Evolutionary conservation across 2,329 filamentous ascomycete species (phyloP), one percentile per base, ranked within the genome.

Genomic region (Paecilomyces sp.): DNA sequence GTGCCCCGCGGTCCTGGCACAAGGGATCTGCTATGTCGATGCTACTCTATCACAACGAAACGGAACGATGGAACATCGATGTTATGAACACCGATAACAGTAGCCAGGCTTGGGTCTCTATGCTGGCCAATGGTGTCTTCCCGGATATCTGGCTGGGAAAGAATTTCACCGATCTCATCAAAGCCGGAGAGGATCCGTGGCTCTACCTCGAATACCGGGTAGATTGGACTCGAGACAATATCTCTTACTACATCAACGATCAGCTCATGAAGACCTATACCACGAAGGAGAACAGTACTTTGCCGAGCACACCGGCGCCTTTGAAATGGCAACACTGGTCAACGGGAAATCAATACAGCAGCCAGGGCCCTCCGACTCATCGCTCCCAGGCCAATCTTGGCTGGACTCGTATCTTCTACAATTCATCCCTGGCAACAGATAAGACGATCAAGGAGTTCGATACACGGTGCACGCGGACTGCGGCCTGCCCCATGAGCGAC

Each of bases 391-490:
- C 79, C 3, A 75, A 76, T 25, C 65, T 81, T 31, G 76, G 70
- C 9, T 81, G 77, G 76, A 72, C 77, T 11, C 74, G 79, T 12
- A 68, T 77, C 31, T 81, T 81, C 64, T 81, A 81, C 72, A 81
- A 81, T 62, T 78, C 78, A 0, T 80, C 79, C 1, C 62, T 71
- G 8, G 76, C 71, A 66, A 77, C 69, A 7, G 58, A 69, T n/a
- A 63, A 70, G 12, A 62, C 64, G 6, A 65, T 62, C 30, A 34
- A 57, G 31, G 60, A 55, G 8, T 76, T 74, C 57, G 64, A 68
- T 24, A 56, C 62, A 3, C 66, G 67, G 31, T 78, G 75, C 56
- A 59, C 65, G n/a, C 25, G 67, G 8, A 55, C 63, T 3, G 64
- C 68, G 34, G 72, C 73, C 13, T 79, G 76, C 60, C 68, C 65